phyloP scores from a whole-genome alignment of 1,139 yeast genomes.

The Nematodospora anomalae region DNA sequence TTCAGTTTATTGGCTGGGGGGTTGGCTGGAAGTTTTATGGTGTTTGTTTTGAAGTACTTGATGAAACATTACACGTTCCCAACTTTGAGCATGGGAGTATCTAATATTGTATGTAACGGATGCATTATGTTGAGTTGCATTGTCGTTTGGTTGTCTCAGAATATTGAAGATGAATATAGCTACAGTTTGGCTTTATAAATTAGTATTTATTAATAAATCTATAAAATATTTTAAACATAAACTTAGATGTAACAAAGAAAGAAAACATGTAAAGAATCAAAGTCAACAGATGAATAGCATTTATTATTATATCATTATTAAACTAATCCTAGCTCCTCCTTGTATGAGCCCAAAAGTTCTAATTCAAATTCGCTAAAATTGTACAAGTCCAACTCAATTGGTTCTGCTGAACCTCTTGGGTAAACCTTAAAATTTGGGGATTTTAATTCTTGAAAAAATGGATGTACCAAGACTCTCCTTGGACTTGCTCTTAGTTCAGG shows the following conservation, averaged over 20 bases:
- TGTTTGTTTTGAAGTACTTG: constrained; percentile 79
- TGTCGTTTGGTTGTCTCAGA: constrained; percentile 88
- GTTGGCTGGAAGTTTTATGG: constrained; percentile 86
- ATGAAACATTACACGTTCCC: constrained; percentile 80
- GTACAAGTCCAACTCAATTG: constrained; percentile 47
- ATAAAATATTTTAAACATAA: background rate
- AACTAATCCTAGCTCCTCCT: background rate
- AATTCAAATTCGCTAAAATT: constrained; percentile 56
- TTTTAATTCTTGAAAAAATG: constrained; percentile 69
- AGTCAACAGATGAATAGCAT: too few relatives aligned
- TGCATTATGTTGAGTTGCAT: constrained; percentile 86
- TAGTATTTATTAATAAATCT: background rate
- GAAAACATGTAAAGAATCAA: too few relatives aligned
- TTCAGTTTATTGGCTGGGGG: constrained; percentile 94
- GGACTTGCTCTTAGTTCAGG: constrained; percentile 70
- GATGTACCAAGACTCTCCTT: constrained; percentile 65
- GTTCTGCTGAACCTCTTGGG: constrained; percentile 51
- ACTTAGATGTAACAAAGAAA: background rate
- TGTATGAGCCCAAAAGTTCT: constrained; percentile 45
- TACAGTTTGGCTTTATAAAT: constrained; percentile 76
- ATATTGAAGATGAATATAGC: constrained; percentile 92
- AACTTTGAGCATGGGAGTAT: constrained; percentile 91
- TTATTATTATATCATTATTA: background rate
- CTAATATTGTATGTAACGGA: constrained; percentile 79
- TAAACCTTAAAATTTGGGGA: constrained; percentile 54